Conservation (phyloP, 176 grass and related monocot genomes). For the Musa schizocarpa region DNA sequence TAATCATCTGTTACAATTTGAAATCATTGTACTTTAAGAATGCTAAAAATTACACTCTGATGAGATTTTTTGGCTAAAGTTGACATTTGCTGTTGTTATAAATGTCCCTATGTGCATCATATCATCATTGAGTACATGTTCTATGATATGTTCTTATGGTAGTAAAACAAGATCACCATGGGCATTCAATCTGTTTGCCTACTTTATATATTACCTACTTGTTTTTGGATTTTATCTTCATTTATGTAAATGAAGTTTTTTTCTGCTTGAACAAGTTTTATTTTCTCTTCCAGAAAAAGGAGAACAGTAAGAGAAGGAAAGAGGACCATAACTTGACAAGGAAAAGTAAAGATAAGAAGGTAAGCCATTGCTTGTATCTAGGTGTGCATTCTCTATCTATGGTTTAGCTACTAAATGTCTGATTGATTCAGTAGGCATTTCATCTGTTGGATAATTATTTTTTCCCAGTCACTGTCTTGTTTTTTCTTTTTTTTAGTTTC, state of each 20-base stretch:
- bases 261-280: not conserved
- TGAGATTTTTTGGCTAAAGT: not conserved
- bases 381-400: too few relatives aligned
- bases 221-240: not conserved
- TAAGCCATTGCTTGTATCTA: slow-evolving; percentile 1
- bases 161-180: not conserved
- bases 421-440: too few relatives aligned
- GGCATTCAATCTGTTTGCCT: too few relatives aligned
- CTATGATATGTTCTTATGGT: not conserved
- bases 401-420: too few relatives aligned
- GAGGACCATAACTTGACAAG: slow-evolving; percentile 40
- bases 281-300: slow-evolving; percentile 43
- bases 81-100: not conserved
- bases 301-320: slow-evolving; percentile 52
- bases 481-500: too few relatives aligned
- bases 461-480: too few relatives aligned
- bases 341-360: slow-evolving; percentile 75
- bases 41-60: too few relatives aligned
- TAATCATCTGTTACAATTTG: too few relatives aligned
- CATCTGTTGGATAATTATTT: too few relatives aligned
- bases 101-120: not conserved
- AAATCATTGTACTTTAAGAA: too few relatives aligned
- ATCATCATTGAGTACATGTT: not conserved
- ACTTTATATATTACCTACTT: not conserved
- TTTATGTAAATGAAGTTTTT: too few relatives aligned